phyloP scores from a whole-genome alignment of 495 filamentous ascomycete genomes.

The Tuber melanosporum region DNA sequence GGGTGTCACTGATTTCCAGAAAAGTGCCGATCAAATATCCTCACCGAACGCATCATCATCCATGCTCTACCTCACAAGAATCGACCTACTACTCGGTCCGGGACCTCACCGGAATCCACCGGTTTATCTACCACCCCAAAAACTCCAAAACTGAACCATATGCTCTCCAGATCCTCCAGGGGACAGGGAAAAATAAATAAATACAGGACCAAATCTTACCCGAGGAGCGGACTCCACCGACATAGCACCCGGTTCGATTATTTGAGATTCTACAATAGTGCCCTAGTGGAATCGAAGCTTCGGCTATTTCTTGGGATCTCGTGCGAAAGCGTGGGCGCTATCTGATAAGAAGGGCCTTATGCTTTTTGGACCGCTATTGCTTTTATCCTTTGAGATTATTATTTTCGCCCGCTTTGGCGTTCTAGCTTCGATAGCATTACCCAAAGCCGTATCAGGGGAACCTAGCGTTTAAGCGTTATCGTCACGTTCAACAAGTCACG shows the following conservation, averaged over 20 bases:
- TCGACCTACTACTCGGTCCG: rapidly evolving
- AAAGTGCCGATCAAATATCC: too few relatives aligned
- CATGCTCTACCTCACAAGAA: neutral
- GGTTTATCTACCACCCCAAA: neutral
- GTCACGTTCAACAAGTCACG: too few relatives aligned
- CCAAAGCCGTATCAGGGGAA: too few relatives aligned
- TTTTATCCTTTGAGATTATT: too few relatives aligned
- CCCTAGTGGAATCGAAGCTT: neutral
- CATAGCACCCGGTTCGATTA: neutral
- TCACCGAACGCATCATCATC: neutral
- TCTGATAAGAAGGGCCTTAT: neutral
- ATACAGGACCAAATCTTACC: neutral
- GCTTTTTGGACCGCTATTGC: too few relatives aligned
- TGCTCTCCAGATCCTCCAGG: neutral
- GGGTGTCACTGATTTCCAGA: neutral
- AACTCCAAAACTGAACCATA: neutral
- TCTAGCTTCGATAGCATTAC: too few relatives aligned
- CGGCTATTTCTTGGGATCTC: neutral
- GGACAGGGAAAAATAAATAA: neutral
- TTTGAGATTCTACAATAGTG: neutral
- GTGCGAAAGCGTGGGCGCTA: neutral
- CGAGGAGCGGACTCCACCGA: neutral
- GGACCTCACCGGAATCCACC: neutral
- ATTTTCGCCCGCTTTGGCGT: too few relatives aligned
- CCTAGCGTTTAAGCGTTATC: too few relatives aligned